Conservation (phyloP, 352 stramenopile genomes). For the Pythium angustatum region DNA sequence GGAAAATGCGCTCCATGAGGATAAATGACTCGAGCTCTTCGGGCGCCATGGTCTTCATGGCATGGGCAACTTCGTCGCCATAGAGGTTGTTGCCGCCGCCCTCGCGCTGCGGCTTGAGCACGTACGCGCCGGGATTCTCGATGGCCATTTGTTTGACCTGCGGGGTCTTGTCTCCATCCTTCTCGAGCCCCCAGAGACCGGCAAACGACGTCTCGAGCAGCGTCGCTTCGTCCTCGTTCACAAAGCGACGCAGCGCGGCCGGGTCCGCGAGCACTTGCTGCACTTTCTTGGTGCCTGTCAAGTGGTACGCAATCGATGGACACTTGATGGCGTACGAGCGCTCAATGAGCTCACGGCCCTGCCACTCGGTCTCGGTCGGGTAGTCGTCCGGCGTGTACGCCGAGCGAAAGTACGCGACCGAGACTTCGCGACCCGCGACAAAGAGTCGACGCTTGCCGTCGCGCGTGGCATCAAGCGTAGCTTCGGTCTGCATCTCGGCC, state of each 20-base stretch:
- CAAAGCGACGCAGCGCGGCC: conserved; percentile 88
- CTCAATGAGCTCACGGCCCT: conserved; percentile 88
- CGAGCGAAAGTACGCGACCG: conserved; percentile 95
- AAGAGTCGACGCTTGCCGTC: conserved; percentile 48
- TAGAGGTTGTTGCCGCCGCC: conserved; percentile 98
- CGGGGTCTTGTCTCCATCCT: conserved; percentile 61
- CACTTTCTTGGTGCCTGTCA: conserved; percentile 98
- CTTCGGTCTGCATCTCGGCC: conserved; percentile 51
- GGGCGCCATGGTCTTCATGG: conserved; percentile 75
- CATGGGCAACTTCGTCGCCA: conserved; percentile 87
- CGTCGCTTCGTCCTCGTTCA: conserved; percentile 64
- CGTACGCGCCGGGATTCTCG: conserved; percentile 77
- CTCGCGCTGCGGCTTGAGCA: conserved; percentile 98
- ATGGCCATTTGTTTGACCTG: conserved; percentile 77
- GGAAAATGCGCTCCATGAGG: conserved; percentile 97
- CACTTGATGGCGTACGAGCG: conserved; percentile 94
- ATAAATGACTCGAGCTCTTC: conserved; percentile 91
- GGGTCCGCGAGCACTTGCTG: conserved; percentile 94
- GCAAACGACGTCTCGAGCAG: conserved; percentile 92
- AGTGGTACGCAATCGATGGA: conserved; percentile 95
- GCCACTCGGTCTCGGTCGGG: conserved; percentile 89
- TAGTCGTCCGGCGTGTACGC: conserved; percentile 98
- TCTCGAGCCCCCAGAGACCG: conserved; percentile 94
- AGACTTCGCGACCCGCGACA: conserved; percentile 80
- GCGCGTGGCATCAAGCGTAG: conserved; percentile 31